Evolutionary conservation across 164 flowering plant species (phyloP).

Genomic region (Platanus orientalis): DNA sequence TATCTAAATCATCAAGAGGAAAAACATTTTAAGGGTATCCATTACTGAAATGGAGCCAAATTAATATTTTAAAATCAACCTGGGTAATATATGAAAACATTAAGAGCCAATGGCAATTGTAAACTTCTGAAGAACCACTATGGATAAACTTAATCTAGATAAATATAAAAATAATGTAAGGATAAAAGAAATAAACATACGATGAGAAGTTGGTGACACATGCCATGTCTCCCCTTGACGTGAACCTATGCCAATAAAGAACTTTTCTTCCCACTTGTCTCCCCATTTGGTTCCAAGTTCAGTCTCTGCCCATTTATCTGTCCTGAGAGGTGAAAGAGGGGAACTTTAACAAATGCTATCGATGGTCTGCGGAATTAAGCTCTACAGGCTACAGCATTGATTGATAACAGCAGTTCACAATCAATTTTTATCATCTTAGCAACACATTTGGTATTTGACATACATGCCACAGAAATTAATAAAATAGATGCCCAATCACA

Average conservation of each 20-base stretch:
- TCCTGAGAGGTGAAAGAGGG: constrained; percentile 58
- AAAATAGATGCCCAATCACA: too few relatives aligned
- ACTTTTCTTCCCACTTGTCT: constrained; percentile 98
- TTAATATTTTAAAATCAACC: too few relatives aligned
- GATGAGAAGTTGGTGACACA: constrained; percentile 75
- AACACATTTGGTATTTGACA: too few relatives aligned
- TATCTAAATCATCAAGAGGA: too few relatives aligned
- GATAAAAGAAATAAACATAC: constrained; percentile 38
- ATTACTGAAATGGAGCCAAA: too few relatives aligned
- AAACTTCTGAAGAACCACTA: neutral
- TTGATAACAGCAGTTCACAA: too few relatives aligned
- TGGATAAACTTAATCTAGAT: neutral
- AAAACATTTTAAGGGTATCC: too few relatives aligned
- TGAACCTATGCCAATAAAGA: constrained; percentile 88
- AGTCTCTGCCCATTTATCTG: constrained; percentile 99
- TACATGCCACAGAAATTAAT: too few relatives aligned
- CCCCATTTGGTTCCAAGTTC: constrained; percentile 98
- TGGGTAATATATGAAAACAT: neutral
- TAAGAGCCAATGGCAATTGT: too few relatives aligned
- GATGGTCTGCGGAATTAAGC: neutral
- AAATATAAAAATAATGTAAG: neutral
- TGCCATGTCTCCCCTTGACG: constrained; percentile 99
- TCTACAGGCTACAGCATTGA: too few relatives aligned
- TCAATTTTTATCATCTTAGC: neutral
- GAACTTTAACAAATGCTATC: constrained; percentile 1